These are phyloP conservation scores for Dactylellina sp. DNA, from an alignment of 2,329 filamentous ascomycete genomes.

Conservation along the genomic window DNA sequence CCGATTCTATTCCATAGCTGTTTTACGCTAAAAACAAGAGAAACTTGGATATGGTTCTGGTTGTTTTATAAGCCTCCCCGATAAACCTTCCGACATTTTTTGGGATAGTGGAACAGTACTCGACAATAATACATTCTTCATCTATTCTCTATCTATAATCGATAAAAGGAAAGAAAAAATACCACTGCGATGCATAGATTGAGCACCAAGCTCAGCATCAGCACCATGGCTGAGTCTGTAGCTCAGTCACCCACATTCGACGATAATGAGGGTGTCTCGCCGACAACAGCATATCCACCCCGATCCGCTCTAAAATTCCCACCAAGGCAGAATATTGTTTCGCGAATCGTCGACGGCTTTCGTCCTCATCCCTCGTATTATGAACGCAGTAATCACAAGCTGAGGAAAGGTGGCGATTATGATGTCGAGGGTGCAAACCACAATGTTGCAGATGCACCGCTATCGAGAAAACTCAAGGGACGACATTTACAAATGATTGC, in stretches of 20 bases:
- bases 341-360: conserved; percentile 35
- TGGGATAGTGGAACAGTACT: background rate
- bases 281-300: conserved; percentile 36
- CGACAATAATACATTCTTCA: background rate
- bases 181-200: conserved; percentile 26
- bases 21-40: background rate
- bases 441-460: conserved; percentile 69
- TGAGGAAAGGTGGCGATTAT: conserved; percentile 45
- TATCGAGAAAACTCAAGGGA: conserved; percentile 82
- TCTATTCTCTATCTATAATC: background rate
- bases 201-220: conserved; percentile 52
- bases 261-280: conserved; percentile 28
- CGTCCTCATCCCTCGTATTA: conserved; percentile 48
- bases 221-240: conserved; percentile 52
- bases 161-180: background rate
- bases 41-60: conserved; percentile 20
- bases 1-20: background rate
- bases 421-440: conserved; percentile 59
- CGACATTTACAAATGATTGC: conserved; percentile 97
- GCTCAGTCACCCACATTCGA: conserved; percentile 35
- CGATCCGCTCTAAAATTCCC: conserved; percentile 5
- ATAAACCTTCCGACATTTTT: background rate
- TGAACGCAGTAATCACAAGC: conserved; percentile 24
- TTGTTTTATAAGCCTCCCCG: background rate
- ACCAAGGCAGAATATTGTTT: conserved; percentile 15